phyloP scores from a whole-genome alignment of 768 basidiomycete species.

The Leccinellum rugosiceps region DNA sequence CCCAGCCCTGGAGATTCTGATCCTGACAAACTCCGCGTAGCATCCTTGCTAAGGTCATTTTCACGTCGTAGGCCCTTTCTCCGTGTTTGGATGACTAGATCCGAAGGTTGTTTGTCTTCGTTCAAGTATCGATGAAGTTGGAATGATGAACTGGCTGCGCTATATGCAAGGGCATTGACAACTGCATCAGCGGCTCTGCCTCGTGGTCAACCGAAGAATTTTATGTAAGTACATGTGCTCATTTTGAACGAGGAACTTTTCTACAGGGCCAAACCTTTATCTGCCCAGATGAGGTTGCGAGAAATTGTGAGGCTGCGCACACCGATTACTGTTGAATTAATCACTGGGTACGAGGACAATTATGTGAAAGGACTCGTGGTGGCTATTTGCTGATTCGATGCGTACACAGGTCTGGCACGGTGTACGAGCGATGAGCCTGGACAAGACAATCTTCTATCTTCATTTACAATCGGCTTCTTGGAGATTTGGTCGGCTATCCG shows the following conservation, averaged over 20 bases:
- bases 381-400: slow-evolving; percentile 6
- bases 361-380: neutral
- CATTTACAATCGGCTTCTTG: slow-evolving; percentile 12
- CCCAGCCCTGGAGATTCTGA: slow-evolving; percentile 8
- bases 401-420: slow-evolving; percentile 3
- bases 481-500: slow-evolving; percentile 23
- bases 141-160: slow-evolving; percentile 10
- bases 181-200: neutral
- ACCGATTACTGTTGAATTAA: neutral
- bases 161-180: neutral
- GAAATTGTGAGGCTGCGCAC: neutral
- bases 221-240: neutral
- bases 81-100: slow-evolving; percentile 11
- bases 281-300: neutral
- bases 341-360: neutral
- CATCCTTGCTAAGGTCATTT: slow-evolving; percentile 1
- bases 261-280: slow-evolving; percentile 5
- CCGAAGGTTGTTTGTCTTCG: slow-evolving; percentile 8
- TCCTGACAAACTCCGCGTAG: slow-evolving; percentile 21
- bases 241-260: slow-evolving; percentile 5
- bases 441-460: slow-evolving; percentile 11
- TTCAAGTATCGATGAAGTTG: slow-evolving; percentile 11
- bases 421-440: slow-evolving; percentile 7
- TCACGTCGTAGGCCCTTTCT: neutral
- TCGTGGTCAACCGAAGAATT: slow-evolving; percentile 14